Base-by-base conservation (phyloP, 805 yeast species). In the Candida ponderosae region DNA sequence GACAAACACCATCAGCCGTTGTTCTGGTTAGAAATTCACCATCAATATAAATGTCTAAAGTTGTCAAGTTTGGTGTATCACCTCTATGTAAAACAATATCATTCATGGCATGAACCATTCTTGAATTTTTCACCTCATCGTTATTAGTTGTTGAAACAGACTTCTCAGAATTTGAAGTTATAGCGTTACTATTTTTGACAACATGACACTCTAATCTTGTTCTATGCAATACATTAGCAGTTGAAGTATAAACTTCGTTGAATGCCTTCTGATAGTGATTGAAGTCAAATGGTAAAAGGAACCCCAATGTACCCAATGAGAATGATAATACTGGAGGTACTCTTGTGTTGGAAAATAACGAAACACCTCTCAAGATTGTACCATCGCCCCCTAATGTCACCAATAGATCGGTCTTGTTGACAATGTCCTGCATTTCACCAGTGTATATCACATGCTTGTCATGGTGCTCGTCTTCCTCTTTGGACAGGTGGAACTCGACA, bases 361-460 rank as follows among this genome's bases (percentile, higher is more conserved):
- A 77, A 0, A 87, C 90, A 0, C 90, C 95, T 38, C 89, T 72
- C 32, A 89, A 59, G 38, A 87, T 86, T 0, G 97, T 89, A 5
- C 97, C 97, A 58, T 89, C 97, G 16, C 97, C 97, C n/a, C 97
- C 97, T 29, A 89, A 59, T 0, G 96, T 83, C 8, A 89, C 88
- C 29, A 89, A 62, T 31, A 89, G 57, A 53, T 89, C 97, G 0
- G 95, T 74, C 47, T 78, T 83, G 10, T 64, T 48, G 2, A 76
- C 69, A 31, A 87, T 74, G 9, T 78, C 81, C 10, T 65, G 60
- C 15, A 58, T 57, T 4, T 71, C 48, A 0, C 94, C 93, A 0
- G 89, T 74, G 50, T 68, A 76, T 1, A 85, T 46, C 6, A 62
- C 47, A 47, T 59, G 70, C 4, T 21, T 21, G 11, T 21, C 5